phyloP scores from a whole-genome alignment of 306 rosid species.

The Lablab purpureus region DNA sequence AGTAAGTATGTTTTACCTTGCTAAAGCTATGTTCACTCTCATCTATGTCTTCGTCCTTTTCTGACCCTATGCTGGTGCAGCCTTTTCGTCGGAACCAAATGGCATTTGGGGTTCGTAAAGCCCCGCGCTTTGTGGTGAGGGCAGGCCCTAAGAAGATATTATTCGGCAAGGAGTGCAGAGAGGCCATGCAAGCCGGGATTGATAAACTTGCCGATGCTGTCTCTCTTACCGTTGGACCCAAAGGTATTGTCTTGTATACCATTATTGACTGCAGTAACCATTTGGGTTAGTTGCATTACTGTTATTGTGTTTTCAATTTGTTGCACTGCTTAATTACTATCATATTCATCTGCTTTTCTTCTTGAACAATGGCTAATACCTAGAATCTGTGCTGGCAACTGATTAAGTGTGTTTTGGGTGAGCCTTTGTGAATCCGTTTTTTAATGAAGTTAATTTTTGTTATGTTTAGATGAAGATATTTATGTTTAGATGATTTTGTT shows the following conservation, averaged over 20 bases:
- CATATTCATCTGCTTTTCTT: not conserved
- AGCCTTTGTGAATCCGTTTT: not conserved
- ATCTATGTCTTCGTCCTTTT: not conserved
- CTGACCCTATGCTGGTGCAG: conserved; percentile 51
- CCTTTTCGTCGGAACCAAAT: conserved; percentile 48
- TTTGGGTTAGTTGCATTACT: not conserved
- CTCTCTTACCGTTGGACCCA: conserved; percentile 94
- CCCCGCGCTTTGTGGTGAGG: conserved; percentile 47
- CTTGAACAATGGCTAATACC: not conserved
- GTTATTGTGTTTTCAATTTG: not conserved
- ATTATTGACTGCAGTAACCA: no score
- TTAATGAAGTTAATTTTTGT: not conserved
- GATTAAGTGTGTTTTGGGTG: not conserved
- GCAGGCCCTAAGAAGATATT: conserved; percentile 82
- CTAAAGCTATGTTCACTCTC: conserved; percentile 1
- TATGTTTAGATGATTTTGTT: not conserved
- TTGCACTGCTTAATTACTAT: conserved; percentile 14
- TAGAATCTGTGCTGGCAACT: not conserved
- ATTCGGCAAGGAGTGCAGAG: conserved; percentile 76
- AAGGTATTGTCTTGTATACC: conserved; percentile 56
- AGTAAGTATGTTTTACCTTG: conserved; percentile 40
- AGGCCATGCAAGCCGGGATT: conserved; percentile 73
- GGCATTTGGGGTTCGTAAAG: conserved; percentile 53
- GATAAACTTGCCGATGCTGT: conserved; percentile 98
- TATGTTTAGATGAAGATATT: not conserved